Evolutionary conservation across 305 asterid species (phyloP).

Genomic region (Fraxinus angustifolia): DNA sequence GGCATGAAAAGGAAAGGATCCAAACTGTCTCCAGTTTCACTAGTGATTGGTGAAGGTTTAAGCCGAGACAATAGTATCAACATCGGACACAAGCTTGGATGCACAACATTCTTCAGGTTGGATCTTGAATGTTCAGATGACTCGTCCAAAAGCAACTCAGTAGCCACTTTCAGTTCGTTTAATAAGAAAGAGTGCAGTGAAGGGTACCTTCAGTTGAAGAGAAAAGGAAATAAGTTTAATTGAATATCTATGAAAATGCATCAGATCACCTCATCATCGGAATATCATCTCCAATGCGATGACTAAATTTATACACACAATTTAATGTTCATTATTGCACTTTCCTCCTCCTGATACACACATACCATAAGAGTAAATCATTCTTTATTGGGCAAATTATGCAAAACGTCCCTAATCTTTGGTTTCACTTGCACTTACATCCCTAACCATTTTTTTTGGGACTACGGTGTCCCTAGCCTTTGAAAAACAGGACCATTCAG

Average conservation of each 20-base stretch:
- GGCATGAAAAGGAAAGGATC: slow-evolving; percentile 89
- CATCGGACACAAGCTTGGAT: slow-evolving; percentile 94
- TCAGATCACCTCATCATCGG: neutral
- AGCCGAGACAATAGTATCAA: slow-evolving; percentile 84
- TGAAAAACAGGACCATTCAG: neutral
- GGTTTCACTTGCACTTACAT: neutral
- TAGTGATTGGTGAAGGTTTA: slow-evolving; percentile 77
- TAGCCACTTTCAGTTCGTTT: slow-evolving; percentile 76
- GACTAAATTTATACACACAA: neutral
- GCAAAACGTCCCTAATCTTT: neutral
- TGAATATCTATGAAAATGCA: neutral
- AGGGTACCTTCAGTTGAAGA: slow-evolving; percentile 69
- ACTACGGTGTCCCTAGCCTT: neutral
- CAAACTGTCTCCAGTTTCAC: slow-evolving; percentile 70
- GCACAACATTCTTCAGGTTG: slow-evolving; percentile 65
- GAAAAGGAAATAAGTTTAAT: slow-evolving; percentile 15
- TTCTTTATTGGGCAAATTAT: neutral
- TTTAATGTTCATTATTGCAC: neutral
- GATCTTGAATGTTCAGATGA: slow-evolving; percentile 49
- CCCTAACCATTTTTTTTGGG: neutral
- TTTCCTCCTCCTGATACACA: neutral
- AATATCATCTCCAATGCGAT: neutral
- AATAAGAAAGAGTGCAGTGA: slow-evolving; percentile 68
- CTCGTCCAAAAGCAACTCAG: slow-evolving; percentile 57
- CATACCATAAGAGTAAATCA: neutral